Conservation (phyloP, 192 early-diverging fungal species). For the Thamnidium elegans region DNA sequence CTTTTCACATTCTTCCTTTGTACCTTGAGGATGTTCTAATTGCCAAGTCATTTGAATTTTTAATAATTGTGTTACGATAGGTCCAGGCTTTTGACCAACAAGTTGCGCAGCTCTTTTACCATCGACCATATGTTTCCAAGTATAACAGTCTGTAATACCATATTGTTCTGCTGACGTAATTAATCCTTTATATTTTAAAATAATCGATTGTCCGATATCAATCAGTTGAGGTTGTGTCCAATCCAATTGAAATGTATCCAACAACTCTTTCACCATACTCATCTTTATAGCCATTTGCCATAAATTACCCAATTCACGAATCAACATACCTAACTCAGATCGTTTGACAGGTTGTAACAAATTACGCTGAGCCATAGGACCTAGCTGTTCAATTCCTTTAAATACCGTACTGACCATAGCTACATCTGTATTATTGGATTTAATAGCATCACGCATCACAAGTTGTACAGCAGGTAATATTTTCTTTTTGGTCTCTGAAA, state of each 20-base stretch:
- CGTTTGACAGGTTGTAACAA: constrained; percentile 12
- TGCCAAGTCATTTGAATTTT: constrained; percentile 80
- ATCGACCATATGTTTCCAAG: constrained; percentile 49
- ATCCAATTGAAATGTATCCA: constrained; percentile 23
- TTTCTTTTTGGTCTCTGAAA: constrained; percentile 45
- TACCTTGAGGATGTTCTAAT: constrained; percentile 62
- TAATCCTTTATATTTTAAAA: constrained; percentile 33
- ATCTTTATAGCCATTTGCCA: constrained; percentile 56
- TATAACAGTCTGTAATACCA: constrained; percentile 42
- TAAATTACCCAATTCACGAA: constrained; percentile 54
- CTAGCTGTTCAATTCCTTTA: constrained; percentile 26
- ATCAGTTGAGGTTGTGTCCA: constrained; percentile 11
- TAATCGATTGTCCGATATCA: constrained; percentile 5
- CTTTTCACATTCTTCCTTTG: constrained; percentile 57
- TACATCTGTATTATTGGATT: constrained; percentile 41
- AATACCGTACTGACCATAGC: constrained; percentile 38
- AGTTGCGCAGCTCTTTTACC: constrained; percentile 63
- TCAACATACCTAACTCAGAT: constrained; percentile 43
- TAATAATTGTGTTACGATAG: constrained; percentile 60
- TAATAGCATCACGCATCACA: constrained; percentile 61
- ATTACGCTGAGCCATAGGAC: constrained; percentile 15
- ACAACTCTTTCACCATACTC: constrained; percentile 45
- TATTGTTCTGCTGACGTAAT: constrained; percentile 34
- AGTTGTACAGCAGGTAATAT: constrained; percentile 40
- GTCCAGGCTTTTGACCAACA: constrained; percentile 73